Conservation (phyloP, 2,329 filamentous ascomycete genomes). For the Nemania sp. region DNA sequence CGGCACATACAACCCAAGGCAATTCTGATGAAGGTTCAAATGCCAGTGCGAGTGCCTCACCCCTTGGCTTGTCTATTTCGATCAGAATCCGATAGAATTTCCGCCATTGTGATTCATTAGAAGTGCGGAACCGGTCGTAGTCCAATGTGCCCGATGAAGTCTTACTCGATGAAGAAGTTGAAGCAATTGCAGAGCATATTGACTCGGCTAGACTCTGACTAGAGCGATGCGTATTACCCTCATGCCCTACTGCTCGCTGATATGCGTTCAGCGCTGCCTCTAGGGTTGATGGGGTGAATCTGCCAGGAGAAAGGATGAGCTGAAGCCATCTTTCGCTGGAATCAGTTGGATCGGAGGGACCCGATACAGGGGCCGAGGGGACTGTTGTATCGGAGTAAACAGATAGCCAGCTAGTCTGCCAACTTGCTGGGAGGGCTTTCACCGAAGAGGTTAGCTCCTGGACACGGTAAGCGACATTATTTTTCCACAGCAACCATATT, state of each 20-base stretch:
- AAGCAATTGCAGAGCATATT: conserved; percentile 72
- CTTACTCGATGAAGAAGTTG: conserved; percentile 68
- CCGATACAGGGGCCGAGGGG: conserved; percentile 60
- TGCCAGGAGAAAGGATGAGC: conserved; percentile 80
- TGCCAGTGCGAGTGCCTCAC: conserved; percentile 78
- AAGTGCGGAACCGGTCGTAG: conserved; percentile 73
- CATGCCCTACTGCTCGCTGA: conserved; percentile 62
- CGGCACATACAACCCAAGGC: conserved; percentile 83
- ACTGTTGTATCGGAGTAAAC: conserved; percentile 65
- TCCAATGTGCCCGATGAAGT: conserved; percentile 69
- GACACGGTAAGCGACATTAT: conserved; percentile 77
- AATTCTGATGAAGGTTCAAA: conserved; percentile 73
- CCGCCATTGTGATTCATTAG: conserved; percentile 84
- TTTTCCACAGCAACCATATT: conserved; percentile 83
- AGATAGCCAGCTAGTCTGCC: conserved; percentile 72
- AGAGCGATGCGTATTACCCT: conserved; percentile 47
- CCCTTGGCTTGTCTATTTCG: conserved; percentile 83
- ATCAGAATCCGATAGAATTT: conserved; percentile 84
- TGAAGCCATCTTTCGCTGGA: conserved; percentile 84
- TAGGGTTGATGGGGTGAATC: conserved; percentile 78
- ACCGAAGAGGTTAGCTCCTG: conserved; percentile 75
- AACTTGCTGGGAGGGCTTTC: conserved; percentile 63
- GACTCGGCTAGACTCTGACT: conserved; percentile 72
- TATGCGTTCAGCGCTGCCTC: conserved; percentile 85
- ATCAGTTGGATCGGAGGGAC: conserved; percentile 68